These are phyloP conservation scores for Erysimum cheiranthoides DNA, from an alignment of 345 rosid genomes.

Conservation along the genomic window DNA sequence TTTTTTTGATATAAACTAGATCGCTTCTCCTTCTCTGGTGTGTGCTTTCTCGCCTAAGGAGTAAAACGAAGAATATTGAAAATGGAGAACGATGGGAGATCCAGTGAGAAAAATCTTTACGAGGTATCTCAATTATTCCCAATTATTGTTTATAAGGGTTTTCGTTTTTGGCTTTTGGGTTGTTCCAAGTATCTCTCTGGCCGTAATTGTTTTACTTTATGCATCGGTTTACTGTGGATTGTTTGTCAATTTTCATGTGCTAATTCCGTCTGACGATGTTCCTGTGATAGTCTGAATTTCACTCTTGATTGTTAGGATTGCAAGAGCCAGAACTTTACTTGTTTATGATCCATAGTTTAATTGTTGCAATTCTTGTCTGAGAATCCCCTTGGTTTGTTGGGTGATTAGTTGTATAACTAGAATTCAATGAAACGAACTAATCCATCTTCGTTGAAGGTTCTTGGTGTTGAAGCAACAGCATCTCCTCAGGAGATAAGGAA, in stretches of 20 bases:
- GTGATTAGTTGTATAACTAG: not conserved
- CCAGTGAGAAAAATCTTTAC: slow-evolving; percentile 26
- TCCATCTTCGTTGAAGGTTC: slow-evolving; percentile 56
- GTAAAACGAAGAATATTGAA: not conserved
- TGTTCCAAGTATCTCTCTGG: too few species aligned
- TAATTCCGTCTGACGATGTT: not conserved
- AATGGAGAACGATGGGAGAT: slow-evolving; percentile 33
- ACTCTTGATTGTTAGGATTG: slow-evolving; percentile 8
- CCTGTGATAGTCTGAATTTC: not conserved
- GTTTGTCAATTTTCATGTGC: too few species aligned
- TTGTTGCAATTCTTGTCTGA: not conserved
- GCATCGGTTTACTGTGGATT: too few species aligned
- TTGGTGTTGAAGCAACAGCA: slow-evolving; percentile 75
- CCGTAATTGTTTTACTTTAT: too few species aligned
- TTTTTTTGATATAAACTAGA: not conserved
- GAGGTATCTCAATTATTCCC: slow-evolving; percentile 23
- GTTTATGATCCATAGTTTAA: not conserved
- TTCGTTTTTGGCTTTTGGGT: not conserved
- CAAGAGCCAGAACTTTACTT: not conserved
- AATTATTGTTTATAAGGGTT: slow-evolving; percentile 28
- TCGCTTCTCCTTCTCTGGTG: slow-evolving; percentile 9
- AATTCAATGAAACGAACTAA: not conserved
- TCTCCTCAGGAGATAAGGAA: slow-evolving; percentile 85
- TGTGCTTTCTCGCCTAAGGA: not conserved
- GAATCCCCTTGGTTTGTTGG: slow-evolving; percentile 9